Conservation (phyloP, 1,284 basidiomycete species). For the Psilocybe mexicana region DNA sequence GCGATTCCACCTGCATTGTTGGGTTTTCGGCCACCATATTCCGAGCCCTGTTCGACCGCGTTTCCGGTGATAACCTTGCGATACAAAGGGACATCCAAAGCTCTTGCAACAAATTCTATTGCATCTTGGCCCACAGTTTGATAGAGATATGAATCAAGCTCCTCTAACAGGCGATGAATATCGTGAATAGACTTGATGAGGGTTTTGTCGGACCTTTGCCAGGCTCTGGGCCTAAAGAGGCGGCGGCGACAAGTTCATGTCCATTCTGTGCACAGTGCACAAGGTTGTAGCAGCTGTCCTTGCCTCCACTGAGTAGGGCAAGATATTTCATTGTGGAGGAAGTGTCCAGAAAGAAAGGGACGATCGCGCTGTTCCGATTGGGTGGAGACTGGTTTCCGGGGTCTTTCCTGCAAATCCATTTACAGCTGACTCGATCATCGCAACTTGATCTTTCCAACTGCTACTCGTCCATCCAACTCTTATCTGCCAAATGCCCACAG, state of each 20-base stretch:
- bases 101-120: conserved; percentile 83
- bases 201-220: conserved; percentile 71
- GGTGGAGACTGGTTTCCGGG: conserved; percentile 5
- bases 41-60: conserved; percentile 79
- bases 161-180: conserved; percentile 61
- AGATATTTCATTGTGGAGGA: conserved; percentile 82
- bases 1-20: conserved; percentile 46
- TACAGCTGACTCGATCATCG: conserved; percentile 25
- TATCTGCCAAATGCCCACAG: conserved; percentile 78
- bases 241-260: conserved; percentile 88
- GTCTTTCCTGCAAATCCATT: conserved; percentile 10
- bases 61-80: conserved; percentile 79
- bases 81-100: conserved; percentile 87
- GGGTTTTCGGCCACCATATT: conserved; percentile 76
- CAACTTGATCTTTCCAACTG: conserved; percentile 16
- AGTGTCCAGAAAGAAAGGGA: conserved; percentile 14
- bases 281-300: conserved; percentile 97
- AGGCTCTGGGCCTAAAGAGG: conserved; percentile 80
- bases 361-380: conserved; percentile 17
- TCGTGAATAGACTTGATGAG: conserved; percentile 19
- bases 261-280: conserved; percentile 87
- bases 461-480: conserved; percentile 16
- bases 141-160: conserved; percentile 98
- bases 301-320: conserved; percentile 94
- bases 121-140: conserved; percentile 98